Evolutionary conservation across 768 basidiomycete genomes (phyloP), one percentile per base, ranked within the genome.

Genomic region (Boletellus ananas): DNA sequence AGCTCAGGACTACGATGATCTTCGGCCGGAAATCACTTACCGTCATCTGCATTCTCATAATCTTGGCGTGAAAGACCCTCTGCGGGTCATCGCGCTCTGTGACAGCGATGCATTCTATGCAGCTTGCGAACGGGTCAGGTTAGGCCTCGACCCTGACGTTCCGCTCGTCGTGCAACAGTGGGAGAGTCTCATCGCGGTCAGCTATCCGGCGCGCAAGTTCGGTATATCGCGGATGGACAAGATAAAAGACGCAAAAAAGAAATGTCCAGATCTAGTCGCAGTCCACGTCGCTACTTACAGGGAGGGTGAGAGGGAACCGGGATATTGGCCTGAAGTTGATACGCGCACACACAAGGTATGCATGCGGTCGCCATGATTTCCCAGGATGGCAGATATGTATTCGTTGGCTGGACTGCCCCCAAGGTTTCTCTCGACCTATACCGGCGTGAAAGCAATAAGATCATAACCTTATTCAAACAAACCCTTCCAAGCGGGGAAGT

Each of bases 221-320:
- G 95, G 94, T 5, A 94, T 99, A 59, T 90, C 91, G n/a, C 74
- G 95, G 40, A 90, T 92, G 82, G 87, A 85, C 67, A 85, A 83
- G 64, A 72, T 84, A 51, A 78, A 84, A 61, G 90, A 94, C 40
- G 91, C 95, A 7, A 77, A 83, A 70, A 84, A 87, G 67, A 80
- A 82, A 56, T 98, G 94, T 65, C 94, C 95, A 0, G 72, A 91
- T 43, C 72, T 98, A 8, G 73, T 81, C 31, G 81, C 91, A 4
- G 87, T 96, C 7, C 95, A 99, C 72, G 93, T 95, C 14, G 94
- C 94, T 16, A 98, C 96, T 11, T 98, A 92, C 70, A 87, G 79
- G 60, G 89, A 92, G 57, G 92, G 92, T 6, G 89, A 89, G 47
- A 72, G 72, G 41, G 87, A 94, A 66, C 91, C 95, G 16, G 86